Evolutionary conservation across 2,329 filamentous ascomycete genomes (phyloP).

Genomic region (Aquanectria penicillioides): DNA sequence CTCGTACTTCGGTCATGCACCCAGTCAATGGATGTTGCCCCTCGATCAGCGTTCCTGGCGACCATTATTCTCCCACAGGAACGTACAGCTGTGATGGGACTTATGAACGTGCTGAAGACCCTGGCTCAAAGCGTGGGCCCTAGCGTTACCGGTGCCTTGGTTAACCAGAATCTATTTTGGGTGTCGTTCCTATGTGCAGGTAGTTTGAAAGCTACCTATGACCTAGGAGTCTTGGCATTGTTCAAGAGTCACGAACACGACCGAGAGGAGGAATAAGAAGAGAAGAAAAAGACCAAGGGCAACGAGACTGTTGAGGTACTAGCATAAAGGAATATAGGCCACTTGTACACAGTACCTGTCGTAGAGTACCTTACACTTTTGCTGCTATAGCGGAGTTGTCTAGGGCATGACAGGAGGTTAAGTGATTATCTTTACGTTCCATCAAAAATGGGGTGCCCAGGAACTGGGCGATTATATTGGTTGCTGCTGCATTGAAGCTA

Average conservation of each 20-base stretch:
- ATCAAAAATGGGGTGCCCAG: too few species aligned
- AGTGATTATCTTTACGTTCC: too few species aligned
- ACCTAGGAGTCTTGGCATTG: slow-evolving; percentile 5
- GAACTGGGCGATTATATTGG: too few species aligned
- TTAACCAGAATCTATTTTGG: slow-evolving; percentile 11
- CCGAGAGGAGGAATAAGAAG: neutral
- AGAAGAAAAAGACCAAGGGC: slow-evolving; percentile 3
- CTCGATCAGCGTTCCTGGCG: slow-evolving; percentile 75
- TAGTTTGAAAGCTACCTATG: slow-evolving; percentile 8
- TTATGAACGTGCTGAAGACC: slow-evolving; percentile 14
- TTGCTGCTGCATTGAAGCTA: too few species aligned
- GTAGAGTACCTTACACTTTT: too few species aligned
- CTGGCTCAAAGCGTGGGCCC: slow-evolving; percentile 11
- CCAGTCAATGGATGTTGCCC: slow-evolving; percentile 76
- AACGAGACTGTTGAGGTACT: too few species aligned
- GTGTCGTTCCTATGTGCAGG: slow-evolving; percentile 9
- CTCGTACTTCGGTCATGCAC: slow-evolving; percentile 70
- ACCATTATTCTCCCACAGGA: slow-evolving; percentile 71
- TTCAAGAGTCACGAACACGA: slow-evolving; percentile 15
- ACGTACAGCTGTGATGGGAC: slow-evolving; percentile 76
- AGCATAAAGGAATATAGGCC: too few species aligned
- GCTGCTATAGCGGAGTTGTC: too few species aligned
- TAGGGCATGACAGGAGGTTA: too few species aligned
- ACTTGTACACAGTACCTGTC: too few species aligned
- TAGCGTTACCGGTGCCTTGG: slow-evolving; percentile 1